phyloP scores from a whole-genome alignment of 345 rosid genomes.

The Euphorbia lathyris region DNA sequence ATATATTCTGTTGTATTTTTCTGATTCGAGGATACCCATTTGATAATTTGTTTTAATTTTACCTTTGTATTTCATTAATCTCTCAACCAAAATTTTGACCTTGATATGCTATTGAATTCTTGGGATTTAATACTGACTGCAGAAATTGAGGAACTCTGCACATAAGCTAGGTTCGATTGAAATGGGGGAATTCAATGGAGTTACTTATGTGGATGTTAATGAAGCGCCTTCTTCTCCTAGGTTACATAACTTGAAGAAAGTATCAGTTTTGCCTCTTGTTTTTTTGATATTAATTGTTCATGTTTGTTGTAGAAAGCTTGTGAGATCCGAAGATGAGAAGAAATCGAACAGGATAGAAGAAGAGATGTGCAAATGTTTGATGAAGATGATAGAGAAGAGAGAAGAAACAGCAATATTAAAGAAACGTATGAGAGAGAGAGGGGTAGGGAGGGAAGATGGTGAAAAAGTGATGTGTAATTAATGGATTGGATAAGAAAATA shows the following conservation, averaged over 20 bases:
- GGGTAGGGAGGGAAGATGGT: too few species aligned
- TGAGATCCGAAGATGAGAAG: too few species aligned
- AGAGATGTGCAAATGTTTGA: too few species aligned
- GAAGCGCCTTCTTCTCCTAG: slow-evolving; percentile 25
- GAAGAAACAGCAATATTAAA: too few species aligned
- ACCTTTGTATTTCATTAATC: neutral
- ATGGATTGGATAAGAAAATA: too few species aligned
- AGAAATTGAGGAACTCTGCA: slow-evolving; percentile 36
- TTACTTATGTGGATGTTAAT: slow-evolving; percentile 29
- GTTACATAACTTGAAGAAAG: slow-evolving; percentile 38
- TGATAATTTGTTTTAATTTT: neutral
- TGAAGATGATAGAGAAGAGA: too few species aligned
- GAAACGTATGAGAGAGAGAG: too few species aligned
- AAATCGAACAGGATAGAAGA: too few species aligned
- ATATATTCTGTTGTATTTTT: neutral
- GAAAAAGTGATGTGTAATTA: too few species aligned
- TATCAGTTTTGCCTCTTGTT: slow-evolving; percentile 25
- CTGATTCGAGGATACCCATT: neutral
- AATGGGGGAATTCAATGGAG: slow-evolving; percentile 25
- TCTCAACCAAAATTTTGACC: too few species aligned
- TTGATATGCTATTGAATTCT: neutral
- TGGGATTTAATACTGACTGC: slow-evolving; percentile 22
- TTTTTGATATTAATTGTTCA: too few species aligned
- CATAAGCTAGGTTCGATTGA: slow-evolving; percentile 15
- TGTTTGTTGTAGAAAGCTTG: too few species aligned